phyloP scores from a whole-genome alignment of 345 rosid genomes.

The Sonneratia caseolaris region DNA sequence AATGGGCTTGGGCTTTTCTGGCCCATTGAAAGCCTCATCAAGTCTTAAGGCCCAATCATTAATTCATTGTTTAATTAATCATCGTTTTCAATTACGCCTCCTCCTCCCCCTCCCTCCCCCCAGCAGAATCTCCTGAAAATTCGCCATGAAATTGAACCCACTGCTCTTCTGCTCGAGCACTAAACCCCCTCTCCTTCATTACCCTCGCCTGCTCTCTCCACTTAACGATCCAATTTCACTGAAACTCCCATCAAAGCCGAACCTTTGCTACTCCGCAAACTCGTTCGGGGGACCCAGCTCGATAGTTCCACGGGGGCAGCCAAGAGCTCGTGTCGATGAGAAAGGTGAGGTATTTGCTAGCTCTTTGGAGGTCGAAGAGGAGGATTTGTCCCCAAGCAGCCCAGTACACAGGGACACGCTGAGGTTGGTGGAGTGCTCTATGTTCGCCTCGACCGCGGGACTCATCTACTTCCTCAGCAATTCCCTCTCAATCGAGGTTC shows the following conservation, averaged over 20 bases:
- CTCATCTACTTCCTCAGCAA: constrained; percentile 84
- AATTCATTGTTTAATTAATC: background rate
- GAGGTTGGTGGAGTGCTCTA: constrained; percentile 86
- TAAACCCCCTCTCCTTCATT: constrained; percentile 9
- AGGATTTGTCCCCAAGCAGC: constrained; percentile 43
- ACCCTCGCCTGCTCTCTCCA: background rate
- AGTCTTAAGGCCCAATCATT: background rate
- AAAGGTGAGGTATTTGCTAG: constrained; percentile 17
- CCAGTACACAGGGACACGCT: constrained; percentile 57
- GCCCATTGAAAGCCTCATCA: background rate
- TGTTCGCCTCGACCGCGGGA: constrained; percentile 86
- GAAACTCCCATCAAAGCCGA: constrained; percentile 9
- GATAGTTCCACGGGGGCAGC: constrained; percentile 18
- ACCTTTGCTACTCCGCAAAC: constrained; percentile 1
- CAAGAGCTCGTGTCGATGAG: constrained; percentile 20
- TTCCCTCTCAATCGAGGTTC: constrained; percentile 84
- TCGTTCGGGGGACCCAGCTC: constrained; percentile 21
- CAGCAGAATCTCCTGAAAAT: constrained; percentile 36
- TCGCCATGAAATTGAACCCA: constrained; percentile 19
- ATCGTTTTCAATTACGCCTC: background rate
- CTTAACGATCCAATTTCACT: constrained; percentile 5
- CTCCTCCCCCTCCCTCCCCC: background rate
- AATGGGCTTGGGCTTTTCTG: background rate
- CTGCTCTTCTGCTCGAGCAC: constrained; percentile 14
- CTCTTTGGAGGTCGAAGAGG: constrained; percentile 16